phyloP scores from a whole-genome alignment of 2,329 filamentous ascomycete genomes.

The Massarina eburnea region DNA sequence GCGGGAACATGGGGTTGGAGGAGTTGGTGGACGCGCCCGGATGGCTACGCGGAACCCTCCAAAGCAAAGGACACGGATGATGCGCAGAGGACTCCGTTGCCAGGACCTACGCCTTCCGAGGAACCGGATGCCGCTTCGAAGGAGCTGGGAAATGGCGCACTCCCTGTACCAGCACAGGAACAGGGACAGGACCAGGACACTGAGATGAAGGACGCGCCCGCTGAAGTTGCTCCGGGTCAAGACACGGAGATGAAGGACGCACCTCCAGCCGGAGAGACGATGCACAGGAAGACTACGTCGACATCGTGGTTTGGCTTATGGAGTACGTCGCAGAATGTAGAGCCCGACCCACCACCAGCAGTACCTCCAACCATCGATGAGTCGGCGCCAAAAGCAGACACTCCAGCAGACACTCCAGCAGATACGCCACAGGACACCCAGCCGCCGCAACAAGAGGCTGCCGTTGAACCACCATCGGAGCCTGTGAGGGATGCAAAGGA shows the following conservation, averaged over 20 bases:
- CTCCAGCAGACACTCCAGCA: slow-evolving; percentile 6
- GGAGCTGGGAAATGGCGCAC: slow-evolving; percentile 19
- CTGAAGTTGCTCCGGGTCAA: slow-evolving; percentile 2
- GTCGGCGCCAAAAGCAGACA: slow-evolving; percentile 9
- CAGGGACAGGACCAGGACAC: slow-evolving; percentile 12
- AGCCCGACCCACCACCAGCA: slow-evolving; percentile 27
- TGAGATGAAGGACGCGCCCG: slow-evolving; percentile 23
- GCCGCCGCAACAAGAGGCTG: slow-evolving; percentile 4
- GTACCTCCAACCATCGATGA: slow-evolving; percentile 10
- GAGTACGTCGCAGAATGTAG: slow-evolving; percentile 51
- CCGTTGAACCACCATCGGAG: slow-evolving; percentile 13
- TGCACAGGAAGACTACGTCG: slow-evolving; percentile 24
- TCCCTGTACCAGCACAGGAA: neutral
- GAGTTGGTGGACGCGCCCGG: slow-evolving; percentile 55
- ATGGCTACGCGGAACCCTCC: slow-evolving; percentile 47
- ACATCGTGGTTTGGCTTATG: slow-evolving; percentile 54
- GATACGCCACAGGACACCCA: slow-evolving; percentile 2
- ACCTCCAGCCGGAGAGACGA: slow-evolving; percentile 7
- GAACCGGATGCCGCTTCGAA: slow-evolving; percentile 31
- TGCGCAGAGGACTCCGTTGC: slow-evolving; percentile 46
- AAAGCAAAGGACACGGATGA: slow-evolving; percentile 39
- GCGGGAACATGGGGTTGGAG: slow-evolving; percentile 44
- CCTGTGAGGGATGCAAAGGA: slow-evolving; percentile 26
- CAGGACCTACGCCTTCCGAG: slow-evolving; percentile 40
- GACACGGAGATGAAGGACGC: slow-evolving; percentile 21